phyloP scores from a whole-genome alignment of 805 yeast species.

The Alloascoidea africana region DNA sequence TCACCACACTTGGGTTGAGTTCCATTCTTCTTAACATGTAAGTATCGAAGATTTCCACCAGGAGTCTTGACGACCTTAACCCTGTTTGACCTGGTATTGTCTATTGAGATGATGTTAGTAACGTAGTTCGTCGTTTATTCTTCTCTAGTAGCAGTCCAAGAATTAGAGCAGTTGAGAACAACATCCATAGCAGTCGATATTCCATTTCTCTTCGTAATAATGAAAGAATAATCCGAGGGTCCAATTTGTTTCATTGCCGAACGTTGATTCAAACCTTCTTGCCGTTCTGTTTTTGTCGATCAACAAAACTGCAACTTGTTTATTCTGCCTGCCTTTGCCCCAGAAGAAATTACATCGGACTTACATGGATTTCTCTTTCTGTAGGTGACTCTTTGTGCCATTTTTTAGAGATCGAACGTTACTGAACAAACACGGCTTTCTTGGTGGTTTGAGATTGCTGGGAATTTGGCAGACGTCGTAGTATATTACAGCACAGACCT shows the following conservation, averaged over 20 bases:
- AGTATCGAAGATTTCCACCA: conserved; percentile 98
- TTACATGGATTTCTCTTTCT: conserved; percentile 99
- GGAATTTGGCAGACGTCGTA: too few species aligned
- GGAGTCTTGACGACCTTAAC: conserved; percentile 99
- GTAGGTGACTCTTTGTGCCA: conserved; percentile 99
- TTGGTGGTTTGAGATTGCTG: too few species aligned
- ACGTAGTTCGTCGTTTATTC: not conserved
- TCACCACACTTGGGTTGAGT: conserved; percentile 62
- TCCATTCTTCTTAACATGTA: conserved; percentile 88
- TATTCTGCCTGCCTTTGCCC: too few species aligned
- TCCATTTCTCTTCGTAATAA: not conserved
- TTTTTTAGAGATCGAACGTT: too few species aligned
- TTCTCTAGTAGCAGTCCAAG: not conserved
- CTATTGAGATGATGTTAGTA: conserved; percentile 22
- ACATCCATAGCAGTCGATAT: conserved; percentile 2
- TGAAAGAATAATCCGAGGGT: conserved; percentile 10
- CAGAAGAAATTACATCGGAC: too few species aligned
- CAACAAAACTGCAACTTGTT: too few species aligned
- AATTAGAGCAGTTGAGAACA: conserved; percentile 1
- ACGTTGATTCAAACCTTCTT: not conserved
- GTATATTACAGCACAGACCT: too few species aligned
- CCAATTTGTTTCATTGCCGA: conserved; percentile 1
- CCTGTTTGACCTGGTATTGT: conserved; percentile 99
- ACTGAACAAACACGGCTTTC: too few species aligned
- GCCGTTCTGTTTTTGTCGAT: not conserved